A percentile compares a stretch with the other conserved stretches of the same genome.
phyloP scores from a whole-genome alignment of 495 filamentous ascomycete genomes.

The Podospora sp. region DNA sequence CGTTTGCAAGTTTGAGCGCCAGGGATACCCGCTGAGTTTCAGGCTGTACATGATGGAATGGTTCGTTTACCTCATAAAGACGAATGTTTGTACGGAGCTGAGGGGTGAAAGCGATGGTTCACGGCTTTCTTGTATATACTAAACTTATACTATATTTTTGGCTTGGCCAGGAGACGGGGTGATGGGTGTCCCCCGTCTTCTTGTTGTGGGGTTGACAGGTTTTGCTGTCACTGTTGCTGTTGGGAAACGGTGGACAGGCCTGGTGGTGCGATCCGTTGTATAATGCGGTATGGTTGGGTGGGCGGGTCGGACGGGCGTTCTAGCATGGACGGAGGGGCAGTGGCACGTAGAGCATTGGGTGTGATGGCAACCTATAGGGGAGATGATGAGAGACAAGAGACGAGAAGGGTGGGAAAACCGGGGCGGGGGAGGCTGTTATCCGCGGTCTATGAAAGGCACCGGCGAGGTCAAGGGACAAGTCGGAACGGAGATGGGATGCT shows the following conservation, averaged over 20 bases:
- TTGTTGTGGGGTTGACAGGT: no score
- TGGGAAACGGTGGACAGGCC: background rate
- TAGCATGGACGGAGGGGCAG: background rate
- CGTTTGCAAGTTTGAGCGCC: conserved; percentile 92
- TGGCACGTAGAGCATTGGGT: background rate
- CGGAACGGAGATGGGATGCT: no score
- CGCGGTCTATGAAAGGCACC: no score
- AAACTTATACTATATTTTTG: background rate
- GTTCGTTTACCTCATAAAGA: background rate
- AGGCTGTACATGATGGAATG: background rate
- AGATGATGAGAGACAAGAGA: no score
- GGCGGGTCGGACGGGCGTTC: background rate
- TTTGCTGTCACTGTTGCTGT: no score
- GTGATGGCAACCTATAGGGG: background rate
- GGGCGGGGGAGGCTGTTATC: no score
- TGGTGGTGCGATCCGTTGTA: background rate
- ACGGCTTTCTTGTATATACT: background rate
- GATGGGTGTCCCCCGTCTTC: no score
- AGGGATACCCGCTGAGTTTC: conserved; percentile 35
- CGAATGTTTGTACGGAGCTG: background rate
- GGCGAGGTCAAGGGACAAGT: no score
- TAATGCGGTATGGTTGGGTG: background rate
- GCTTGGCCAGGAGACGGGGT: background rate
- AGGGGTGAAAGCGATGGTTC: background rate
- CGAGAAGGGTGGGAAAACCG: no score